Evolutionary conservation across 345 rosid species (phyloP), one percentile per base, ranked within the genome.

Genomic region (Aquilaria sinensis): DNA sequence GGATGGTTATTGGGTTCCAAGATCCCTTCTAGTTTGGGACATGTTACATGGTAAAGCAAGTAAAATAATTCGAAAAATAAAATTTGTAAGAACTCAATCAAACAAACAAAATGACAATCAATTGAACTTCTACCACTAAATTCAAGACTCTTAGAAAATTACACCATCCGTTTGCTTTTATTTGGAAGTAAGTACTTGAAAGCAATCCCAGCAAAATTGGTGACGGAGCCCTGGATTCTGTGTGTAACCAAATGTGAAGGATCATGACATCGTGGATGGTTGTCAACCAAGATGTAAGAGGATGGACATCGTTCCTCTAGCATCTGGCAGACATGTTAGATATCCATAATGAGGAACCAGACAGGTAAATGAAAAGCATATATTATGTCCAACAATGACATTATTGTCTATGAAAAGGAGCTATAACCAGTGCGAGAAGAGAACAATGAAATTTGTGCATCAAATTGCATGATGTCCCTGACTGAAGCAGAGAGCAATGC

Each of bases 191-290:
- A 76, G 70, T 72, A 69, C 74, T 80, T 72, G 15, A 84, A 83
- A 70, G 89, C 68, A 63, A 68, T 65, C 71, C 78, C 80, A 68
- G 72, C 83, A 78, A 93, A 87, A 57, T 82, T 82, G 66, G 75
- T 63, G 60, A 86, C 58, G 55, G 83, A 81, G 77, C 96, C 75
- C 57, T 93, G 90, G 64, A 93, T 81, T 77, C 94, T 89, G 75
- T 93, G 94, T 45, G 98, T 84, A 50, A 93, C 92, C 68, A 82
- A 66, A 75, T 93, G 98, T 56, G 87, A 93, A 57, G 97, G 97
- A 78, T 93, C 98, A 62, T 93, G 96, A 66, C 98, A 87, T 62
- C 67, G 79, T 29, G 96, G 87, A 70, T 93, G 98, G 63, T 79
- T 68, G 52, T 87, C 94, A 53, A 93, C 88, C 81, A 93, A 66